Evolutionary conservation across 371 early-diverging fungal species (phyloP), one percentile per base, ranked within the genome.

Genomic region (Apophysomyces trapeziformis): DNA sequence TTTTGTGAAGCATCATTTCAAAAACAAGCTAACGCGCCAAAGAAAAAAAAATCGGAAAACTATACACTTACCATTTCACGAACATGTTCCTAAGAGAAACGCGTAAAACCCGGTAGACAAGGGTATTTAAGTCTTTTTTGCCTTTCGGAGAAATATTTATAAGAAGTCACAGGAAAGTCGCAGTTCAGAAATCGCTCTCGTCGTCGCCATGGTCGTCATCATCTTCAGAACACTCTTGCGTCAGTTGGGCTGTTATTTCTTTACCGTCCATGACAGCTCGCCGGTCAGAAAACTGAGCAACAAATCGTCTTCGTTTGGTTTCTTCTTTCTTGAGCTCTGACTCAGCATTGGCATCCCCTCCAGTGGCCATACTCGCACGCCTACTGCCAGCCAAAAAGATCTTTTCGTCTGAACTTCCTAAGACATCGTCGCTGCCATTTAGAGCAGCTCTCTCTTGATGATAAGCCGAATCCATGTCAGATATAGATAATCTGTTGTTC

Each of bases 221-320:
- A 7, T 63, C 63, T 16, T 36, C 50, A 5, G 7, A 11, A 47
- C 37, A 11, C 50, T 54, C 43, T 45, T 64, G 62, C 32, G 45
- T 38, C 18, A 38, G 45, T 16, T 66, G 56, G 2, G 66, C 61
- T 4, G 61, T 63, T 37, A 68, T 64, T 18, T 68, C 68, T 54
- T 61, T 57, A 41, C 63, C 68, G 35, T 43, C 69, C 9, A 68
- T 60, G 7, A 72, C 38, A 21, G 68, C 66, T n/a, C 69, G 60
- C 7, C 95, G 32, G 82, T 94, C 68, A 80, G 95, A 59, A 90
- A 99, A 85, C 72, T 98, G 76, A 80, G 96, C 66, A 90, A 96
- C 78, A 93, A 99, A 82, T 37, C 63, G 67, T 39, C 76, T 72
- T 66, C 83, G 54, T 57, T 70, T 67, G 7, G 54, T 58, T 59